Base-by-base conservation (phyloP, 768 basidiomycete genomes). In the Pilatotrama ljubarskyi region DNA sequence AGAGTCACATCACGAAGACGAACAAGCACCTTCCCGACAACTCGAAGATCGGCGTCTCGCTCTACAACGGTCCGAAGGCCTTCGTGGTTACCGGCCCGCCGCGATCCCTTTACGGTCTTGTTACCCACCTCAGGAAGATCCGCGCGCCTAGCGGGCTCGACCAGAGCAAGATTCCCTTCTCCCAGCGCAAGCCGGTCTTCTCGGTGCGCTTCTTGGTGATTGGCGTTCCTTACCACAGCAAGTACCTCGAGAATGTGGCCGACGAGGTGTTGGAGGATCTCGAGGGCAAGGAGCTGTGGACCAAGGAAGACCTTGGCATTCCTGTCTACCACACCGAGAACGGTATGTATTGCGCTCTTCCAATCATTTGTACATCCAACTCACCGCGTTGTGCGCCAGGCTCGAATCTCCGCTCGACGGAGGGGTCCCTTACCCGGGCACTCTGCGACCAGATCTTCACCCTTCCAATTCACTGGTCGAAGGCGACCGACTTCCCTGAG, bases 391-490 rank as follows among this genome's bases (percentile, higher is more conserved):
- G 25, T 60, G 40, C 61, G 46, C 51, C 68, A 96, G 95, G 96
- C 52, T 83, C 88, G 47, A 95, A 99, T 74, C 80, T 99, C 69
- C 88, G 95, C 44, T 63, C 77, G 20, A 72, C 82, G 8, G 67
- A 78, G n/a, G 78, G 82, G 1, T 92, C 93, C 0, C 80, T 99
- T 62, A 93, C 94, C 44, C 84, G 85, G 20, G 93, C 92, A 0
- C 81, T 99, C 24, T 95, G 90, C 74, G 91, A 95, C 64, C 95
- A 96, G 72, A 94, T 98, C 66, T 96, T 96, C 73, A 91, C 88
- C 1, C 81, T 80, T 32, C 91, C 93, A 13, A 95, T 99, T 65
- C 91, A 97, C 76, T 98, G 97, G 97, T 77, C 82, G 41, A 87
- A 87, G 68, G 95, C 95, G 5, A 95, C 93, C 35, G 78, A 86